A percentile compares a stretch with the other conserved stretches of the same genome.
phyloP scores from a whole-genome alignment of 306 rosid species.

The Lathyrus tuberosus region DNA sequence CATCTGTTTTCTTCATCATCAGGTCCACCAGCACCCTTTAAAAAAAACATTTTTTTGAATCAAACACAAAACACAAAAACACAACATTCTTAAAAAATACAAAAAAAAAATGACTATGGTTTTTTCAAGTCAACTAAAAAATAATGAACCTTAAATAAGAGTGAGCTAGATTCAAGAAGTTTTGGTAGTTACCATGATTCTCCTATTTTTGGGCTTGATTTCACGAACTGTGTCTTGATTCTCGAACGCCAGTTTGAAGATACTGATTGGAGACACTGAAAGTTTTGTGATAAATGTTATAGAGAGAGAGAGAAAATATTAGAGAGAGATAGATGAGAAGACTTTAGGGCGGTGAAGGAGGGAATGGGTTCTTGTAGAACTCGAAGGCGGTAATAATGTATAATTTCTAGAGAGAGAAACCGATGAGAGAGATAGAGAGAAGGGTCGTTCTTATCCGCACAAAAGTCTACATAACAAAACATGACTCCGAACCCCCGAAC shows the following conservation, averaged over 20 bases:
- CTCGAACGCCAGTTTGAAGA: conserved; percentile 84
- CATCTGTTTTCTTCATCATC: conserved; percentile 78
- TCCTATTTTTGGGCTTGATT: conserved; percentile 82
- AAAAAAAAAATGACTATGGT: background rate
- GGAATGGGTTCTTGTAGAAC: conserved; percentile 64
- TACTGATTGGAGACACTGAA: background rate
- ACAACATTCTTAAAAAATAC: background rate
- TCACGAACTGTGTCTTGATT: conserved; percentile 71
- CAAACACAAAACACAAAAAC: conserved; percentile 32
- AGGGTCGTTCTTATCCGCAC: conserved; percentile 74
- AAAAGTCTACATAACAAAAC: conserved; percentile 56
- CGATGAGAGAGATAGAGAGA: conserved; percentile 25
- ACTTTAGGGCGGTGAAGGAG: conserved; percentile 55
- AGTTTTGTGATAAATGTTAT: conserved; percentile 14
- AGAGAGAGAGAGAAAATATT: conserved; percentile 29
- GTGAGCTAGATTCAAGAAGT: background rate
- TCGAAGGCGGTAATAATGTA: conserved; percentile 46
- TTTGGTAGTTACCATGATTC: conserved; percentile 66
- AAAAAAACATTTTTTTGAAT: conserved; percentile 17
- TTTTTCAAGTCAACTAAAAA: background rate
- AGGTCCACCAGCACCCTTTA: conserved; percentile 85
- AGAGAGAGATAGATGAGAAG: conserved; percentile 29
- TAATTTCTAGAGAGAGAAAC: conserved; percentile 39
- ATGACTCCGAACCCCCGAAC: conserved; percentile 31
- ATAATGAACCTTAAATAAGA: background rate